Conservation (phyloP, 2,329 filamentous ascomycete species). For the Calonectria hongkongensis region DNA sequence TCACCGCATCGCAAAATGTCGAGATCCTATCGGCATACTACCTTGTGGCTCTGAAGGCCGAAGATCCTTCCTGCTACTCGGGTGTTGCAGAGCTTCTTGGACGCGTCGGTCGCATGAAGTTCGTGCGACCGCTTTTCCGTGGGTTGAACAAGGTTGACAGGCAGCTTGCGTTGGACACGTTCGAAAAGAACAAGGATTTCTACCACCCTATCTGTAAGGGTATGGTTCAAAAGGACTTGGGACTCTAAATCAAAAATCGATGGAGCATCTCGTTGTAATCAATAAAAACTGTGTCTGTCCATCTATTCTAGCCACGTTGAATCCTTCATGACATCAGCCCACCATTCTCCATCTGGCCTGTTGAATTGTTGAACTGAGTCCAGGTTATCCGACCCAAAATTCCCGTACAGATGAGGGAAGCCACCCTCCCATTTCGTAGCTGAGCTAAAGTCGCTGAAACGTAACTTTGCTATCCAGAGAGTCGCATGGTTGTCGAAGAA, state of each 20-base stretch:
- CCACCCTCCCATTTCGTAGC: conserved; percentile 73
- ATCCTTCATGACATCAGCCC: conserved; percentile 66
- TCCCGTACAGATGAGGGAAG: conserved; percentile 77
- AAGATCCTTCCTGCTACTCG: conserved; percentile 80
- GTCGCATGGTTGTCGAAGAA: conserved; percentile 64
- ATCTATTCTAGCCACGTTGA: conserved; percentile 65
- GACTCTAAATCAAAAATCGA: conserved; percentile 54
- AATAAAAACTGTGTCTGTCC: conserved; percentile 5
- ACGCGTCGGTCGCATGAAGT: conserved; percentile 96
- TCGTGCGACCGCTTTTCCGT: conserved; percentile 89
- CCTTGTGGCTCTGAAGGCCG: conserved; percentile 84
- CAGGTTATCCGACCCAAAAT: conserved; percentile 73
- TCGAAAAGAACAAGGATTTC: conserved; percentile 91
- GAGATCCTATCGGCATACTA: conserved; percentile 90
- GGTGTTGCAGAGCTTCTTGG: conserved; percentile 85
- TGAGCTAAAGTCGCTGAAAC: conserved; percentile 65
- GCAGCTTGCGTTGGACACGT: conserved; percentile 85
- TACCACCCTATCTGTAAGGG: conserved; percentile 95
- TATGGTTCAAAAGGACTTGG: conserved; percentile 91
- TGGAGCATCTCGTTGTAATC: neutral
- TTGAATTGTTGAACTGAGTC: conserved; percentile 67
- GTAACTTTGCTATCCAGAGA: conserved; percentile 73
- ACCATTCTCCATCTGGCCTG: conserved; percentile 65
- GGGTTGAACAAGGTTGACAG: conserved; percentile 84
- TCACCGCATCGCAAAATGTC: conserved; percentile 85